Conservation (phyloP, 2,329 filamentous ascomycete genomes). For the Neonectria sp. region DNA sequence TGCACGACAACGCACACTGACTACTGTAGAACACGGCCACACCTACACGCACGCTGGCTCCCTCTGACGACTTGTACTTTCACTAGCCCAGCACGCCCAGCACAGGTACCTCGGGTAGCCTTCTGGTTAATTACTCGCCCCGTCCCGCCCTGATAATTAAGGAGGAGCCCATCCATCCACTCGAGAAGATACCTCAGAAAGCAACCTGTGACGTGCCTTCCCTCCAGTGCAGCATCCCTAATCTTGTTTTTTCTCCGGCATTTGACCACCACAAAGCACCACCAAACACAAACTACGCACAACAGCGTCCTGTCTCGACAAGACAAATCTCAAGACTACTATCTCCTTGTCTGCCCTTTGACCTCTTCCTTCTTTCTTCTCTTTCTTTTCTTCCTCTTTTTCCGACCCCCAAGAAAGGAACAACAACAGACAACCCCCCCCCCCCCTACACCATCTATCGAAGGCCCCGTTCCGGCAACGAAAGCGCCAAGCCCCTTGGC, state of each 20-base stretch:
- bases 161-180: background rate
- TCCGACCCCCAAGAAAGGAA: background rate
- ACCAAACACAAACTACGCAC: background rate
- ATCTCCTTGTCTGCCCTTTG: background rate
- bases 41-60: background rate
- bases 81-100: too few species aligned
- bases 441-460: background rate
- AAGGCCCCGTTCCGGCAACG: background rate
- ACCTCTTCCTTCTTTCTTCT: background rate
- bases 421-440: too few species aligned
- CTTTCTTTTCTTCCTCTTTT: background rate
- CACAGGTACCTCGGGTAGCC: too few species aligned
- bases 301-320: too few species aligned
- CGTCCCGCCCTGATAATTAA: slow-evolving; percentile 3
- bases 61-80: background rate
- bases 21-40: background rate
- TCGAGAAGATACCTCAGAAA: too few species aligned
- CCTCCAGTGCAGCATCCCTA: background rate
- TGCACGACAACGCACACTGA: slow-evolving; percentile 3
- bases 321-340: background rate
- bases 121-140: background rate
- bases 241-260: slow-evolving; percentile 6
- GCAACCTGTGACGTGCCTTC: too few species aligned
- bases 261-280: background rate
- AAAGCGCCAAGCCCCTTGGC: slow-evolving; percentile 17